Percentiles rank a stretch among this genome's conserved stretches.
Evolutionary conservation across 1,139 yeast species (phyloP).

Genomic region (Candida sp.): DNA sequence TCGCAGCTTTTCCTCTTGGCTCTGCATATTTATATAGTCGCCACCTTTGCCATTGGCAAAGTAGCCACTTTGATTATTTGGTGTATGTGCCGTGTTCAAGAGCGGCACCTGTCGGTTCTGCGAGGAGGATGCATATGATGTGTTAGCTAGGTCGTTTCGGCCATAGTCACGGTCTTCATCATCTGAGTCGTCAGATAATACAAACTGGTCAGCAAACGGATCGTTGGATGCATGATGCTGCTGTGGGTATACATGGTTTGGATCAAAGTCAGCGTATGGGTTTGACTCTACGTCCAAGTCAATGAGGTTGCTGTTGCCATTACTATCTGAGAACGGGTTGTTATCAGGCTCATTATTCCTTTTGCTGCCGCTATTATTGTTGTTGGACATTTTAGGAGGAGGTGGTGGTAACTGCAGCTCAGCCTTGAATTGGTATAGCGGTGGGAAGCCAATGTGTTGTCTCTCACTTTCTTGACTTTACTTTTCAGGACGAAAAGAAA

Average conservation of each 20-base stretch:
- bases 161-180: conserved; percentile 13
- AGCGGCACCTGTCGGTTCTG: conserved; percentile 27
- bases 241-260: conserved; percentile 15
- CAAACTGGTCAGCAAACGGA: conserved; percentile 29
- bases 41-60: conserved; percentile 4
- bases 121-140: conserved; percentile 7
- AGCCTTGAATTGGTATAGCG: background rate
- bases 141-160: conserved; percentile 1
- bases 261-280: conserved; percentile 17
- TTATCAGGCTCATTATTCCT: conserved; percentile 1
- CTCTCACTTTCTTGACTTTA: background rate
- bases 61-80: conserved; percentile 2
- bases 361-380: background rate
- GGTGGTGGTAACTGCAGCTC: background rate
- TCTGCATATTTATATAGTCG: conserved; percentile 28
- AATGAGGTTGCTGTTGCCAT: conserved; percentile 27
- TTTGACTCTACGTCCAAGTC: conserved; percentile 30
- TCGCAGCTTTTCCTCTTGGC: conserved; percentile 17
- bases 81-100: conserved; percentile 22
- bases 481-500: background rate
- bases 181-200: conserved; percentile 39
- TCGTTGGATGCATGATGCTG: conserved; percentile 8
- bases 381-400: background rate
- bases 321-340: conserved; percentile 26
- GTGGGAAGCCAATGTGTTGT: background rate